Evolutionary conservation across 371 early-diverging fungal genomes (phyloP), one percentile per base, ranked within the genome.

Genomic region (Apophysomyces variabilis): DNA sequence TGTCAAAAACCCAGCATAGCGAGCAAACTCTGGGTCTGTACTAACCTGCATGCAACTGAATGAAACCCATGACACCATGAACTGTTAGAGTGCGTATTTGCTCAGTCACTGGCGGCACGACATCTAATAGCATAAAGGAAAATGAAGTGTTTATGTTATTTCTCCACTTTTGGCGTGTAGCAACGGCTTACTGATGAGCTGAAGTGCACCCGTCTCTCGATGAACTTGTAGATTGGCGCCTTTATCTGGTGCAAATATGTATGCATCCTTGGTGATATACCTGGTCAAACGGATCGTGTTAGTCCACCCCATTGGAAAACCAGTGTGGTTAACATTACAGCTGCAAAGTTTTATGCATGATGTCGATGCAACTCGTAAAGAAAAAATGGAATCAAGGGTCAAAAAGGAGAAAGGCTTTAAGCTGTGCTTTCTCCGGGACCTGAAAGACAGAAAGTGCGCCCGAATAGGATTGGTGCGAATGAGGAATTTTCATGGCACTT

Each of bases 1-100:
- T 50, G 54, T 50, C 54, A 50, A 11, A 26, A 50, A 26, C 32
- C 32, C 32, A 26, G 32, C 32, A 26, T 26, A 26, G 32, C 32
- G 32, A 26, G 32, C 32, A 26, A 26, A 26, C 32, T 26, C 32
- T 26, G 32, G 32, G 32, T 26, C 32, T 26, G 32, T 26, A 3
- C 59, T 59, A 50, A 74, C 74, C 70, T 54, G 74, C 67, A 32
- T 63, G 68, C 4, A 74, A 63, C 26, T 66, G 66, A 39, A 70
- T 68, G 38, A 74, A 74, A 16, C 74, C 74, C 65, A 74, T 60
- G 18, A 74, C 21, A 61, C 74, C 74, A 60, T 66, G 64, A 18
- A 70, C 44, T 3, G 39, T 54, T 38, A 61, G 39, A n/a, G 38
- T 50, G 57, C 57, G 18, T 50, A 56, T 47, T 12, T 37, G 59